phyloP scores from a whole-genome alignment of 2,329 filamentous ascomycete species.

The Aureobasidium vineae region DNA sequence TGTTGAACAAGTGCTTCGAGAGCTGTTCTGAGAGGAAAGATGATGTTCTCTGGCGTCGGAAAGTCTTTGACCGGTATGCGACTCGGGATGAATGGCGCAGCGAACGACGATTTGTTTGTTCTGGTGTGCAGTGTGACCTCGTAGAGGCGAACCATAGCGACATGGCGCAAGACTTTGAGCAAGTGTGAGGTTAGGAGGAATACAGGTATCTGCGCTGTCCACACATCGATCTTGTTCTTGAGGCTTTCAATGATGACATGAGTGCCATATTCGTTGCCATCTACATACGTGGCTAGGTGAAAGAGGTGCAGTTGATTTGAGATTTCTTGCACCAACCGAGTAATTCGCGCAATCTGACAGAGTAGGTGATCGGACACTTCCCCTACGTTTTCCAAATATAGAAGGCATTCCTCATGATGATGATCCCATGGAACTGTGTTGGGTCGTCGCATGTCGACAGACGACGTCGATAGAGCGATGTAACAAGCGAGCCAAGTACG shows the following conservation, averaged over 20 bases:
- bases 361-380: conserved; percentile 31
- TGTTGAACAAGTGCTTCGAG: neutral
- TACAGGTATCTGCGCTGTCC: conserved; percentile 32
- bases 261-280: conserved; percentile 31
- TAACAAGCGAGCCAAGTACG: conserved; percentile 32
- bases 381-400: conserved; percentile 30
- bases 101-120: conserved; percentile 35
- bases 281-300: conserved; percentile 27
- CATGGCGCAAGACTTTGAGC: conserved; percentile 33
- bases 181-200: conserved; percentile 26
- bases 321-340: conserved; percentile 33
- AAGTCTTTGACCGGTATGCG: conserved; percentile 35
- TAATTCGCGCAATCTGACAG: conserved; percentile 33
- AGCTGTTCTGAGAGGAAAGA: neutral
- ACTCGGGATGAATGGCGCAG: conserved; percentile 36
- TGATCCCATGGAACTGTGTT: conserved; percentile 31
- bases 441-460: conserved; percentile 29
- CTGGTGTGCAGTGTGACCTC: conserved; percentile 36
- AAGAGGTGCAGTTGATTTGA: conserved; percentile 29
- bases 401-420: conserved; percentile 32
- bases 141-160: conserved; percentile 34
- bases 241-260: conserved; percentile 31
- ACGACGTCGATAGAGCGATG: conserved; percentile 27
- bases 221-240: conserved; percentile 32
- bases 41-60: conserved; percentile 31